Conservation (phyloP, 2,329 filamentous ascomycete species). For the Ophiosphaerella herpotricha region DNA sequence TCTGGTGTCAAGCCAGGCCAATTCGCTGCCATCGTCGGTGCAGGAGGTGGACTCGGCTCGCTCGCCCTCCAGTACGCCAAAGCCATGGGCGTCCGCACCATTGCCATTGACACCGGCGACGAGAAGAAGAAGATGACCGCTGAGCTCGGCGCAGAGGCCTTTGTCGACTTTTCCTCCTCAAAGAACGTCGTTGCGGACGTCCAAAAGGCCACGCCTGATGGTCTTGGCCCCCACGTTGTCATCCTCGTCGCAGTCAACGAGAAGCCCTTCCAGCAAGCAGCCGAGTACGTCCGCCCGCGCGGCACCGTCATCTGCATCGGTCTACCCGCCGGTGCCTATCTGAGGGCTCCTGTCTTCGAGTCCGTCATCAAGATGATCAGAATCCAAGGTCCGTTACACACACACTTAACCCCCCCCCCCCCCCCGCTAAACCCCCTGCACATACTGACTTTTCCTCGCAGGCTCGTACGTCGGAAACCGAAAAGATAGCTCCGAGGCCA, state of each 20-base stretch:
- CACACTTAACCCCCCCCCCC: too few species aligned
- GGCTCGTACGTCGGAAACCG: conserved; percentile 86
- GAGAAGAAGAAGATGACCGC: conserved; percentile 75
- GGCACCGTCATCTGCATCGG: conserved; percentile 89
- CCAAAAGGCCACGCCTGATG: conserved; percentile 77
- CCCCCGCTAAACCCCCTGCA: too few species aligned
- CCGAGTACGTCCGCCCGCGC: conserved; percentile 80
- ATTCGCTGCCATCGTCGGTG: conserved; percentile 82
- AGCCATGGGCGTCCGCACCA: conserved; percentile 81
- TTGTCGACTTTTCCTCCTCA: conserved; percentile 78
- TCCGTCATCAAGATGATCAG: conserved; percentile 87
- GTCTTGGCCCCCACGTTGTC: conserved; percentile 84
- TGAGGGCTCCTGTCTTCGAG: conserved; percentile 86
- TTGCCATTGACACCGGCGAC: conserved; percentile 81
- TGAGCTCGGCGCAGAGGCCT: conserved; percentile 71
- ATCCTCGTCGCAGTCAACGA: conserved; percentile 84
- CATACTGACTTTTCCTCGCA: too few species aligned
- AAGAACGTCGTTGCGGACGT: conserved; percentile 84
- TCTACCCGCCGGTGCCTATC: conserved; percentile 74
- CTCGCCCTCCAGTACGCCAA: conserved; percentile 86
- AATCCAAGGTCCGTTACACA: conserved; percentile 65
- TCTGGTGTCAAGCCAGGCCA: conserved; percentile 75
- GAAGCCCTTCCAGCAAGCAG: conserved; percentile 94
- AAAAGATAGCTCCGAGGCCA: conserved; percentile 82
- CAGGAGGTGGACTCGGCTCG: conserved; percentile 79